Conservation (phyloP, 257 asterid species). For the Mitragyna speciosa region DNA sequence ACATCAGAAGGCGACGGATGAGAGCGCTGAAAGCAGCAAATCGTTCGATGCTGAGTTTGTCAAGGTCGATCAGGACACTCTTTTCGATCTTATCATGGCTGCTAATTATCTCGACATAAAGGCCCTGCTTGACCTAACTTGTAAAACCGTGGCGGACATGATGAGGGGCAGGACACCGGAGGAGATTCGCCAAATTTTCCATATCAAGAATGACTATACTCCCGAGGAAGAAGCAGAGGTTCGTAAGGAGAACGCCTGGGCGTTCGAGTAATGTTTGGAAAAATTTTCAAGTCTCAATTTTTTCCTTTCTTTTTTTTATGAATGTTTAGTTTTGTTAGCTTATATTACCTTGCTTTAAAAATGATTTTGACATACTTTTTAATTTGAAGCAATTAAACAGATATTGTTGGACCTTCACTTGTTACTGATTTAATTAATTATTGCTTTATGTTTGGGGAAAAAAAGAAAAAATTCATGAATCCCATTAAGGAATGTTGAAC, state of each 20-base stretch:
- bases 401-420: too few relatives aligned
- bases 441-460: too few relatives aligned
- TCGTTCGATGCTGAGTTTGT: background rate
- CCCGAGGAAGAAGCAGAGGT: background rate
- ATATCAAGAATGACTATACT: background rate
- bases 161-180: background rate
- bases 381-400: too few relatives aligned
- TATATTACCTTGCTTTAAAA: too few relatives aligned
- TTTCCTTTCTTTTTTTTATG: too few relatives aligned
- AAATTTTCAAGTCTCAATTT: too few relatives aligned
- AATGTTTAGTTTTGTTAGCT: too few relatives aligned
- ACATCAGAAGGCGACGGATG: constrained; percentile 30
- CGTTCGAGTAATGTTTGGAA: background rate
- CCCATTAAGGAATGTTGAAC: too few relatives aligned
- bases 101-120: background rate
- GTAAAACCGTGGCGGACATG: background rate
- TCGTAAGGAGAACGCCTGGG: background rate
- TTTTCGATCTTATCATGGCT: background rate
- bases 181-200: background rate
- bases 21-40: background rate
- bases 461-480: too few relatives aligned
- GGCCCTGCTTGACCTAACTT: background rate
- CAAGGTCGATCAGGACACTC: background rate
- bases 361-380: too few relatives aligned
- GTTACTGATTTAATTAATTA: too few relatives aligned